Percentiles rank a stretch among this genome's conserved stretches.
Evolutionary conservation across 768 basidiomycete species (phyloP).

Genomic region (Albatrellus ellisii): DNA sequence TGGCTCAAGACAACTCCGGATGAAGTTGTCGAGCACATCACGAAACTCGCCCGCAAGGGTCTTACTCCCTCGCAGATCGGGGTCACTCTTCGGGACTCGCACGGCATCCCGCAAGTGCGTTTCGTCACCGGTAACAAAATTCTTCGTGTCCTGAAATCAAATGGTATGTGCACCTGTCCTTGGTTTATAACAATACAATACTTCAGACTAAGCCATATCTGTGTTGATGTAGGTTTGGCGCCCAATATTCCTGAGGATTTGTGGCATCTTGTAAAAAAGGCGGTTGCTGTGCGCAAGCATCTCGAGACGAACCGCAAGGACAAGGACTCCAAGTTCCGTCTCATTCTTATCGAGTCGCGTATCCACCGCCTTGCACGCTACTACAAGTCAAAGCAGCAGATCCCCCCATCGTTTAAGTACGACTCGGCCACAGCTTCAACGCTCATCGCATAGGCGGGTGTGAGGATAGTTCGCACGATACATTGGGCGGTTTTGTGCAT

Average conservation of each 20-base stretch:
- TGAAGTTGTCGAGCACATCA: conserved; percentile 92
- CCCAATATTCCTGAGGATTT: conserved; percentile 98
- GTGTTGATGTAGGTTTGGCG: conserved; percentile 71
- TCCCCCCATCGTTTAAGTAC: conserved; percentile 97
- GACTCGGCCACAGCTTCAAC: conserved; percentile 93
- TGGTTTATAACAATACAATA: background rate
- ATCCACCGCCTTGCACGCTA: conserved; percentile 97
- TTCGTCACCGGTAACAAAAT: conserved; percentile 99
- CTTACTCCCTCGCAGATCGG: conserved; percentile 96
- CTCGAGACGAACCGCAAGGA: conserved; percentile 97
- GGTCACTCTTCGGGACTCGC: conserved; percentile 94
- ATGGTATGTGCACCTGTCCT: conserved; percentile 42
- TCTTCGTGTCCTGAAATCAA: conserved; percentile 90
- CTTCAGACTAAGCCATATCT: no score
- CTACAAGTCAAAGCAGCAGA: conserved; percentile 98
- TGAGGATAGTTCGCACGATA: no score
- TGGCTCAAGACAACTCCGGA: conserved; percentile 97
- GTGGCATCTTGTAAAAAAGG: conserved; percentile 99
- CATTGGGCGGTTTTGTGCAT: background rate
- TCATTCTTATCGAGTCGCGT: conserved; percentile 97
- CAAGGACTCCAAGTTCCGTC: conserved; percentile 94
- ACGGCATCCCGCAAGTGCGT: conserved; percentile 96
- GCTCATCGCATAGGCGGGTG: conserved; percentile 53
- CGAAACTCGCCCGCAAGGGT: conserved; percentile 96
- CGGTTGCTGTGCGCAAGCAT: conserved; percentile 97